phyloP scores from a whole-genome alignment of 1,139 yeast species.

The Candida pseudocylindracea region DNA sequence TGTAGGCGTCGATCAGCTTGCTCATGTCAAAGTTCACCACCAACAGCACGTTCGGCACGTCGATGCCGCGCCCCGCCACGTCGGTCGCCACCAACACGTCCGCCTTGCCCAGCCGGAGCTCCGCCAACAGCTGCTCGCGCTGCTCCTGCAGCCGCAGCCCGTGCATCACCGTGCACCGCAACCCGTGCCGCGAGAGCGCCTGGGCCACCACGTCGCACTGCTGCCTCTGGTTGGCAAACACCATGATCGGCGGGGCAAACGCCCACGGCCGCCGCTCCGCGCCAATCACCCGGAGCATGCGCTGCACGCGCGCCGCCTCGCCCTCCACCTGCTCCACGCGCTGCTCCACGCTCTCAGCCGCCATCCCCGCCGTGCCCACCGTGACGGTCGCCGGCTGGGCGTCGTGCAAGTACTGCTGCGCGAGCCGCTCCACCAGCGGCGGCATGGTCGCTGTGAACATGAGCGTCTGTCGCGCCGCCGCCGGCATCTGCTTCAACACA shows the following conservation, averaged over 20 bases:
- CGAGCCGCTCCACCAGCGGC: constrained; percentile 68
- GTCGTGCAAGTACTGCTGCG: constrained; percentile 65
- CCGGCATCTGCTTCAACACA: constrained; percentile 27
- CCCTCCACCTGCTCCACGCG: constrained; percentile 90
- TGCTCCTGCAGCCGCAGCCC: constrained; percentile 93
- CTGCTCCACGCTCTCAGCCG: constrained; percentile 69
- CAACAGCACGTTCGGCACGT: constrained; percentile 90
- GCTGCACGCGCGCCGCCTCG: constrained; percentile 73
- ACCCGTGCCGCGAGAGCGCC: constrained; percentile 65
- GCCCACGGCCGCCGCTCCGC: constrained; percentile 35
- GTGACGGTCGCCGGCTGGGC: constrained; percentile 89
- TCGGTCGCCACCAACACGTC: constrained; percentile 91
- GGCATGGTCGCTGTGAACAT: constrained; percentile 97
- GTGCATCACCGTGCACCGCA: constrained; percentile 80
- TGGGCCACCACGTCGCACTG: constrained; percentile 74
- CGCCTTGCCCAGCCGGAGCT: constrained; percentile 59
- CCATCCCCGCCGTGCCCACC: constrained; percentile 93
- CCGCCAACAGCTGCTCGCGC: constrained; percentile 65
- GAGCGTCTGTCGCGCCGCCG: constrained; percentile 68
- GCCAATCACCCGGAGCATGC: constrained; percentile 46
- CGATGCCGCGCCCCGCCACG: constrained; percentile 97
- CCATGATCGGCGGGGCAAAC: constrained; percentile 57
- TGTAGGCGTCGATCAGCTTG: constrained; percentile 65
- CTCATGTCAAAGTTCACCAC: constrained; percentile 96
- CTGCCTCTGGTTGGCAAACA: constrained; percentile 80